Percentiles rank a stretch among this genome's conserved stretches.
phyloP scores from a whole-genome alignment of 2,329 filamentous ascomycete species.

The Pseudogymnoascus sp. region DNA sequence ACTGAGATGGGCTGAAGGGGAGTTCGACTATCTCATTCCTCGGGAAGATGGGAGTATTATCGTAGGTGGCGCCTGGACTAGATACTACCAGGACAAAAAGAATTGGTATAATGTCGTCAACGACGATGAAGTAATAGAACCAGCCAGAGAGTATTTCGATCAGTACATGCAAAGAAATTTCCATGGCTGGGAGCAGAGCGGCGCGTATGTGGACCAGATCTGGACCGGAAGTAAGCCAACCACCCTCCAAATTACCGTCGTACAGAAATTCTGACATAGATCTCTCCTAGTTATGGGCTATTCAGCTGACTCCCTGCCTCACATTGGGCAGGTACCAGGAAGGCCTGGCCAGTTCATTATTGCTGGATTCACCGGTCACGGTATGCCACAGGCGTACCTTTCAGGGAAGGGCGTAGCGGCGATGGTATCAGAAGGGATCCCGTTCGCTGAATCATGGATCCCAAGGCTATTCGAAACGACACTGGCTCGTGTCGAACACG shows the following conservation, averaged over 20 bases:
- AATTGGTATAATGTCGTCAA: slow-evolving; percentile 41
- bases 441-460: slow-evolving; percentile 32
- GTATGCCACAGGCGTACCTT: slow-evolving; percentile 41
- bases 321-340: slow-evolving; percentile 38
- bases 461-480: slow-evolving; percentile 32
- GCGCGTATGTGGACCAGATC: slow-evolving; percentile 29
- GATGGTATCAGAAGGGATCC: slow-evolving; percentile 31
- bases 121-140: slow-evolving; percentile 38
- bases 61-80: slow-evolving; percentile 35
- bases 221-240: slow-evolving; percentile 19
- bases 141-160: slow-evolving; percentile 38
- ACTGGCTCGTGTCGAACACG: slow-evolving; percentile 14
- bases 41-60: slow-evolving; percentile 27
- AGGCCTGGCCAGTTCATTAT: slow-evolving; percentile 36
- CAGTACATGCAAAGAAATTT: slow-evolving; percentile 43
- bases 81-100: slow-evolving; percentile 25
- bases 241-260: not conserved
- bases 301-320: slow-evolving; percentile 35
- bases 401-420: slow-evolving; percentile 33
- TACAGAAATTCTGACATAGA: not conserved
- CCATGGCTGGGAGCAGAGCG: slow-evolving; percentile 40
- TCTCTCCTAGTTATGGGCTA: slow-evolving; percentile 35
- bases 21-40: slow-evolving; percentile 24
- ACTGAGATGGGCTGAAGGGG: slow-evolving; percentile 11
- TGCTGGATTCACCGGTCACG: slow-evolving; percentile 44